A percentile compares a stretch with the other conserved stretches of the same genome.
These are phyloP conservation scores for Talaromyces atroroseus DNA, from an alignment of 2,329 filamentous ascomycete species.

Conservation along the genomic window DNA sequence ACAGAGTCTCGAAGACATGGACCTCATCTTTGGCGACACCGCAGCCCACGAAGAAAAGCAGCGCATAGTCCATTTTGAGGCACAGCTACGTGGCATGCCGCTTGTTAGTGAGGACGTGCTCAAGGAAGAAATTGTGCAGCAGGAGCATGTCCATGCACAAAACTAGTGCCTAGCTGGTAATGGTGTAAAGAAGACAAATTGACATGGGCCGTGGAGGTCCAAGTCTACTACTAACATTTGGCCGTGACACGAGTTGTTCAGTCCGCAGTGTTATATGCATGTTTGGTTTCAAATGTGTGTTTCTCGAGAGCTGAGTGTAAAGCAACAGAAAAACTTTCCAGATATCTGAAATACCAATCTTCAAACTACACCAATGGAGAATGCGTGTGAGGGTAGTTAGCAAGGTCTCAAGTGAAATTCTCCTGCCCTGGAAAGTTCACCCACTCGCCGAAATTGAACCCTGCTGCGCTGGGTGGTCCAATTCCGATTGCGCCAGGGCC, in stretches of 20 bases:
- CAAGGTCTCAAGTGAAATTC: slow-evolving; percentile 6
- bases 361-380: not conserved
- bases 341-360: not conserved
- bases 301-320: not conserved
- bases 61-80: slow-evolving; percentile 35
- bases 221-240: not conserved
- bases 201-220: not conserved
- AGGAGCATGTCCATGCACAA: slow-evolving; percentile 18
- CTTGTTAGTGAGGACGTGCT: slow-evolving; percentile 18
- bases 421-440: slow-evolving; percentile 29
- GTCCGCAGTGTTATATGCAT: not conserved
- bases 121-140: slow-evolving; percentile 19
- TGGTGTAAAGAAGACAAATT: not conserved
- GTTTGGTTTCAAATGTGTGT: not conserved
- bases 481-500: slow-evolving; percentile 18
- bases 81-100: slow-evolving; percentile 27
- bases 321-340: not conserved
- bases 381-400: not conserved
- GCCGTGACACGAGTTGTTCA: not conserved
- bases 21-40: slow-evolving; percentile 41
- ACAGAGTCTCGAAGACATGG: slow-evolving; percentile 53
- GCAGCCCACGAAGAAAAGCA: slow-evolving; percentile 34
- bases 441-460: slow-evolving; percentile 38
- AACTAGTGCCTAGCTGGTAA: not conserved
- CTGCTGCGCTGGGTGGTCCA: slow-evolving; percentile 17